These are phyloP conservation scores for Lyophyllum shimeji DNA, from an alignment of 768 basidiomycete genomes.

Conservation along the genomic window DNA sequence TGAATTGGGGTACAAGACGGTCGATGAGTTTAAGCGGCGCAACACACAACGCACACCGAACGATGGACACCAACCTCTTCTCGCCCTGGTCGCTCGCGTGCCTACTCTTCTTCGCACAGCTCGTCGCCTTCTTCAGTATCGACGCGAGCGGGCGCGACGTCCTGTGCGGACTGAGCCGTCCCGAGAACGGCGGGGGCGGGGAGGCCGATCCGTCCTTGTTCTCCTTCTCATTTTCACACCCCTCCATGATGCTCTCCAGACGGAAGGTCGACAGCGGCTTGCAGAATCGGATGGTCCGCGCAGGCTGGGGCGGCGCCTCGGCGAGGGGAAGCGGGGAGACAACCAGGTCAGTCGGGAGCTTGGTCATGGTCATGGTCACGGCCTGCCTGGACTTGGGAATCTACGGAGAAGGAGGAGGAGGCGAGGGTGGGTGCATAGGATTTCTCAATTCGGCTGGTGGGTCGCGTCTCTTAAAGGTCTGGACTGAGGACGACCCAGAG, in stretches of 20 bases:
- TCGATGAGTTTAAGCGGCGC: too few relatives aligned
- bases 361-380: too few relatives aligned
- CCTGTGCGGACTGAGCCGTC: constrained; percentile 5
- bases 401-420: too few relatives aligned
- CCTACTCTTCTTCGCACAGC: not conserved
- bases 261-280: not conserved
- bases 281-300: constrained; percentile 4
- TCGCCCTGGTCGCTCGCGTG: not conserved
- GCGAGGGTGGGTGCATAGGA: too few relatives aligned
- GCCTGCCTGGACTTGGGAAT: too few relatives aligned
- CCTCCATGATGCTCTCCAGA: not conserved
- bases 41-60: too few relatives aligned
- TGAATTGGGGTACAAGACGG: too few relatives aligned
- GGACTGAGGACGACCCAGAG: too few relatives aligned
- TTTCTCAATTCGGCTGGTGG: too few relatives aligned
- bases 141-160: constrained; percentile 3
- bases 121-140: constrained; percentile 1
- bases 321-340: too few relatives aligned
- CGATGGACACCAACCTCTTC: not conserved
- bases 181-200: not conserved
- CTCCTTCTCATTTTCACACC: not conserved
- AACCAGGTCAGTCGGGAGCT: too few relatives aligned
- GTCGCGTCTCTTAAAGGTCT: too few relatives aligned
- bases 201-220: not conserved
- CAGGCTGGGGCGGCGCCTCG: not conserved